Conservation (phyloP, 371 early-diverging fungal species). For the Cokeromyces recurvatus region DNA sequence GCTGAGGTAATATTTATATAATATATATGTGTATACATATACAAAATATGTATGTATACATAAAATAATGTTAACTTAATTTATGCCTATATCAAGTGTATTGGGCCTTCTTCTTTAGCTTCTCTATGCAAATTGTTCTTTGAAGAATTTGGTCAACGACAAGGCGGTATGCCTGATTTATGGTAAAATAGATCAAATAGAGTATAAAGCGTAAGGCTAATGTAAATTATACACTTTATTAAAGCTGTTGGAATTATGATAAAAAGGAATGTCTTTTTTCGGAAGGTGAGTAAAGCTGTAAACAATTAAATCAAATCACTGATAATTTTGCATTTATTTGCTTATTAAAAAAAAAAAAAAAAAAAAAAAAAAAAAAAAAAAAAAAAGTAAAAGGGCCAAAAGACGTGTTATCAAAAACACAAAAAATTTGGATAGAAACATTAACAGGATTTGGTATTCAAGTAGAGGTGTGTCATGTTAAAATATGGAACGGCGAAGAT, state of each 20-base stretch:
- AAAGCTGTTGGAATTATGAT: conserved; percentile 58
- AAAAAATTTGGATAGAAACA: conserved; percentile 70
- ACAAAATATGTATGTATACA: background rate
- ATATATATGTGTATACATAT: no score
- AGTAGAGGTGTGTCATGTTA: conserved; percentile 66
- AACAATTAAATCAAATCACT: no score
- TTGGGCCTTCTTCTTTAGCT: conserved; percentile 51
- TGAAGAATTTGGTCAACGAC: conserved; percentile 60
- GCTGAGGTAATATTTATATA: conserved; percentile 42
- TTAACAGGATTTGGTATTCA: conserved; percentile 46
- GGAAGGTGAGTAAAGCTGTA: conserved; percentile 39
- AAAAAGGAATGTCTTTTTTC: conserved; percentile 57
- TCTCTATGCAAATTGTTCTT: conserved; percentile 56
- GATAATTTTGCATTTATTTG: no score
- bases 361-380: background rate
- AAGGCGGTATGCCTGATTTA: conserved; percentile 70
- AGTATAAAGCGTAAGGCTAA: no score
- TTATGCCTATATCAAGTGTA: conserved; percentile 33
- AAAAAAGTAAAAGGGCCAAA: conserved; percentile 71
- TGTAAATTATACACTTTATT: background rate
- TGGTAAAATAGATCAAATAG: conserved; percentile 51
- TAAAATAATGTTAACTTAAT: background rate
- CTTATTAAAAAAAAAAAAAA: no score
- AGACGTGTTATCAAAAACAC: conserved; percentile 71
- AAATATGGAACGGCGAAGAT: conserved; percentile 49